A percentile compares a stretch with the other conserved stretches of the same genome.
Evolutionary conservation across 257 asterid genomes (phyloP).

Genomic region (Misopates orontium): DNA sequence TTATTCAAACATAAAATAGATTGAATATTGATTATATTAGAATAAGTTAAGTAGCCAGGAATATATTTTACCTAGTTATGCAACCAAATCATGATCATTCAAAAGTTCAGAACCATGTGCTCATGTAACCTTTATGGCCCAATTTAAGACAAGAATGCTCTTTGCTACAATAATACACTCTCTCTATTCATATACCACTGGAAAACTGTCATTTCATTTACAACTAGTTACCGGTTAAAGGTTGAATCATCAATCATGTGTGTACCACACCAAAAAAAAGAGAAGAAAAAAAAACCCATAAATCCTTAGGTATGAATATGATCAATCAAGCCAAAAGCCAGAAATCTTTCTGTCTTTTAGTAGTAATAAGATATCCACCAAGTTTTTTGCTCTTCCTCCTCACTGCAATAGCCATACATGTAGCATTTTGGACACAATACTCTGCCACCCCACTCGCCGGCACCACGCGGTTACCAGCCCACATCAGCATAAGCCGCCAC

Average conservation of each 20-base stretch:
- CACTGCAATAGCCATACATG: constrained; percentile 85
- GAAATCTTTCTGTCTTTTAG: constrained; percentile 74
- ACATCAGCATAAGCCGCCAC: constrained; percentile 74
- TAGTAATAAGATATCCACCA: constrained; percentile 87
- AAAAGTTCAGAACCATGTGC: background rate
- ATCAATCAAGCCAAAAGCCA: constrained; percentile 81
- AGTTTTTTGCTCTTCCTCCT: constrained; percentile 75
- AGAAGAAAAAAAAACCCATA: background rate
- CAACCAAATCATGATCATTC: no score
- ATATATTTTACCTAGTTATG: no score
- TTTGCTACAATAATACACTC: background rate
- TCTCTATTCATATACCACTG: background rate
- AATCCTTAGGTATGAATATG: background rate
- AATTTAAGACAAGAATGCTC: background rate
- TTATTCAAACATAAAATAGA: no score
- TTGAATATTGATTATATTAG: no score
- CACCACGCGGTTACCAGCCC: constrained; percentile 56
- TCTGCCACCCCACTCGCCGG: constrained; percentile 56
- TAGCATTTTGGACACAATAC: constrained; percentile 81
- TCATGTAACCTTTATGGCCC: background rate
- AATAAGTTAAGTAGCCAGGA: no score
- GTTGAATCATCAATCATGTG: constrained; percentile 2
- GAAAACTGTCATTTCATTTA: constrained; percentile 21
- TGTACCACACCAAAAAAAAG: constrained; percentile 7
- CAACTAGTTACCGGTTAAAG: constrained; percentile 19